A percentile compares a stretch with the other conserved stretches of the same genome.
These are phyloP conservation scores for Pholiota conissans DNA, from an alignment of 768 basidiomycete species.

Conservation along the genomic window DNA sequence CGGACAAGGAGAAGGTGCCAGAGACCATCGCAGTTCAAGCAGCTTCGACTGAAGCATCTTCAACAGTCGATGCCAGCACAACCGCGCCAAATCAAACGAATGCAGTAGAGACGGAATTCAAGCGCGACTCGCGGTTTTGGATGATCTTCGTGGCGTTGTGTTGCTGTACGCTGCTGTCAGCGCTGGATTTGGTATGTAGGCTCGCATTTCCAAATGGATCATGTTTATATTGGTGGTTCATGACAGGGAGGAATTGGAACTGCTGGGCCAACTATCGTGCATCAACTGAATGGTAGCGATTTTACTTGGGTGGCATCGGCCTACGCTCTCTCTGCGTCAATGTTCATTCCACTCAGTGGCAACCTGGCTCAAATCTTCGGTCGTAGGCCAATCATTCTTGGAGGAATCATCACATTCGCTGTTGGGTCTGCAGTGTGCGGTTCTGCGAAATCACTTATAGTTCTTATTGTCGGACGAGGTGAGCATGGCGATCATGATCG, in stretches of 20 bases:
- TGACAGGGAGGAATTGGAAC: slow-evolving; percentile 23
- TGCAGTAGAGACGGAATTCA: not conserved
- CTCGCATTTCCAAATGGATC: not conserved
- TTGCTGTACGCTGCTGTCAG: slow-evolving; percentile 13
- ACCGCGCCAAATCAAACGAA: not conserved
- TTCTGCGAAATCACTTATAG: slow-evolving; percentile 37
- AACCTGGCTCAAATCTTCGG: slow-evolving; percentile 41
- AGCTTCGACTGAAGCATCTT: not conserved
- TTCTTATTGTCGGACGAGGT: slow-evolving; percentile 42
- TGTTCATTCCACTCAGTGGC: slow-evolving; percentile 39
- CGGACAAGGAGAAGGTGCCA: not conserved
- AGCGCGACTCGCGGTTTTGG: slow-evolving; percentile 12
- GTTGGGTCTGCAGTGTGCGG: slow-evolving; percentile 45
- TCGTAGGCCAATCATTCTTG: slow-evolving; percentile 30
- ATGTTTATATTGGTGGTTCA: not conserved
- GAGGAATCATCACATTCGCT: slow-evolving; percentile 33
- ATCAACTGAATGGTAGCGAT: slow-evolving; percentile 34
- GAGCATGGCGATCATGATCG: slow-evolving; percentile 1
- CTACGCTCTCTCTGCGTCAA: slow-evolving; percentile 41
- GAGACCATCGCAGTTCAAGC: not conserved
- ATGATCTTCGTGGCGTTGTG: slow-evolving; percentile 13
- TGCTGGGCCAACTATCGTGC: slow-evolving; percentile 42
- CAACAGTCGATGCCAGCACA: not conserved
- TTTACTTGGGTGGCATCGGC: slow-evolving; percentile 48
- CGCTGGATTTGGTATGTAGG: slow-evolving; percentile 17